Evolutionary conservation across 306 rosid species (phyloP).

Genomic region (Quercus dentata): DNA sequence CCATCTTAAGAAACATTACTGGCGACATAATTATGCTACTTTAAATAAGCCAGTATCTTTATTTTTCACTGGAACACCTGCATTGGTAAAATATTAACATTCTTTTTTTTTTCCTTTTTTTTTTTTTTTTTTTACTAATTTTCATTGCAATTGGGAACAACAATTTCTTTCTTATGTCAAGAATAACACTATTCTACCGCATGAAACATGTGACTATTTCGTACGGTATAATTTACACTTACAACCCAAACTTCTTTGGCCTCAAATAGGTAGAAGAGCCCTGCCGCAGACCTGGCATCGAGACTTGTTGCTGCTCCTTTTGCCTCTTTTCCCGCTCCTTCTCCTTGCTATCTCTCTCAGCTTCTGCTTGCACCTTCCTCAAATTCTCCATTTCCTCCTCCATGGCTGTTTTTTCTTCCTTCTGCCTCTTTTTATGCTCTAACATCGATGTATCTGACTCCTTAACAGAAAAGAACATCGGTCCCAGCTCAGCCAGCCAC

Average conservation of each 20-base stretch:
- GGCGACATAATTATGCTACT: neutral
- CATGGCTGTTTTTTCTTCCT: slow-evolving; percentile 90
- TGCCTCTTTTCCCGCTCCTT: slow-evolving; percentile 59
- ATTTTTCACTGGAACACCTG: neutral
- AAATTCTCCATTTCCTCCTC: slow-evolving; percentile 96
- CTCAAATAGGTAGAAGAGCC: slow-evolving; percentile 87
- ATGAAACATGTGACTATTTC: neutral
- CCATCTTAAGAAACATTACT: too few relatives aligned
- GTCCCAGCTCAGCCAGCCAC: slow-evolving; percentile 95
- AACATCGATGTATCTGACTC: slow-evolving; percentile 89
- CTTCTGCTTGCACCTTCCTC: slow-evolving; percentile 72
- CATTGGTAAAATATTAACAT: neutral
- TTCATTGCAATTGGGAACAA: neutral
- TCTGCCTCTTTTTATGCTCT: slow-evolving; percentile 89
- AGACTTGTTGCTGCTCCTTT: slow-evolving; percentile 70
- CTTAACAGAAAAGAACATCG: slow-evolving; percentile 96
- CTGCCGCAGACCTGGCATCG: slow-evolving; percentile 68
- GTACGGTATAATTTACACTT: slow-evolving; percentile 3
- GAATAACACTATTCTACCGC: neutral
- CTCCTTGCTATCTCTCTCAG: slow-evolving; percentile 52
- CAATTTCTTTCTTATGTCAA: neutral
- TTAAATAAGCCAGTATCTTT: neutral
- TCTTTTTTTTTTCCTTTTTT: too few relatives aligned
- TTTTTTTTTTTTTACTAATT: neutral
- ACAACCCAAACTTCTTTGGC: slow-evolving; percentile 80